Percentiles rank a stretch among this genome's conserved stretches.
phyloP scores from a whole-genome alignment of 495 filamentous ascomycete genomes.

The Xylaria venustula region DNA sequence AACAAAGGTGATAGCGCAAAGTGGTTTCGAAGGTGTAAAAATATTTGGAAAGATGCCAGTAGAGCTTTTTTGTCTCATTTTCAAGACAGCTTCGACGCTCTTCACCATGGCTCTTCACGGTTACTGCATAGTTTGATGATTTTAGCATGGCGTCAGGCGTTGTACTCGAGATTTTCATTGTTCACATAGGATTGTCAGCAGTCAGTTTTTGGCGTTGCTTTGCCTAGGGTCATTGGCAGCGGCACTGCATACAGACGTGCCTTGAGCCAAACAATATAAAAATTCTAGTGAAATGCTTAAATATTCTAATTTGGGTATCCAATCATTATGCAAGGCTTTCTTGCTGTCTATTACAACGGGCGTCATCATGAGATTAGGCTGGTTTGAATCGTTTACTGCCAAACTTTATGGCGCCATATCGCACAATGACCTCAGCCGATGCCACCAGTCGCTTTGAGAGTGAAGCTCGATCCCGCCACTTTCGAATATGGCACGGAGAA shows the following conservation, averaged over 20 bases:
- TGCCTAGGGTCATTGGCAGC: not conserved
- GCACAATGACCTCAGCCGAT: constrained; percentile 11
- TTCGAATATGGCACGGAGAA: constrained; percentile 9
- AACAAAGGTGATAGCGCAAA: constrained; percentile 9
- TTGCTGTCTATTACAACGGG: not conserved
- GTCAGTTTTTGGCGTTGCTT: not conserved
- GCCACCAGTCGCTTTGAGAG: constrained; percentile 13
- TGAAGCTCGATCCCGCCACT: constrained; percentile 6
- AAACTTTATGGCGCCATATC: constrained; percentile 5
- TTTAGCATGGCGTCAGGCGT: constrained; percentile 34
- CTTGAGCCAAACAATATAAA: constrained; percentile 11
- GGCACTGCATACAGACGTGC: not conserved
- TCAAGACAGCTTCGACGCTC: not conserved
- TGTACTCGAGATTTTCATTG: constrained; percentile 18
- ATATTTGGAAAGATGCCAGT: constrained; percentile 9
- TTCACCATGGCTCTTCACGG: constrained; percentile 6
- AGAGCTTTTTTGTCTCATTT: not conserved
- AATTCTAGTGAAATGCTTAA: not conserved
- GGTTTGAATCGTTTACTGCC: not conserved
- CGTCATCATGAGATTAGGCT: not conserved
- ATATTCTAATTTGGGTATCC: not conserved
- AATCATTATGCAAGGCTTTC: not conserved
- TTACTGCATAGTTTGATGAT: constrained; percentile 29
- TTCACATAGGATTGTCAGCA: constrained; percentile 17
- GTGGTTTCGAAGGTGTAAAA: constrained; percentile 15